A percentile compares a stretch with the other conserved stretches of the same genome.
Evolutionary conservation across 306 rosid genomes (phyloP).

Genomic region (Trifolium dubium): DNA sequence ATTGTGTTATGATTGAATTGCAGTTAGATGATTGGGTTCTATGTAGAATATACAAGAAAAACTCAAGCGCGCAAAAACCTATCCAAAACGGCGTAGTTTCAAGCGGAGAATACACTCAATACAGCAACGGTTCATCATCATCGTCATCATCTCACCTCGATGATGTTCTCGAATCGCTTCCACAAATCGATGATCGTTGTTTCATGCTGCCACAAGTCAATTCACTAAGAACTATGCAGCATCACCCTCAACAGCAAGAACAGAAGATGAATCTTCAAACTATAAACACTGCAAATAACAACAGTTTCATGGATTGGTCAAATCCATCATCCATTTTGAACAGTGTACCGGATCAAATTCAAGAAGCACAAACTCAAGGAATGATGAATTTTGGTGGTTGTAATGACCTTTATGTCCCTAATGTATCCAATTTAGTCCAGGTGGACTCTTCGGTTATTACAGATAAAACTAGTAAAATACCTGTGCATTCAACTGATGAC

Average conservation of each 20-base stretch:
- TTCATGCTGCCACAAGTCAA: slow-evolving; percentile 65
- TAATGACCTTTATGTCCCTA: slow-evolving; percentile 61
- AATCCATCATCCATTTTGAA: slow-evolving; percentile 55
- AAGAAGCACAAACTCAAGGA: slow-evolving; percentile 45
- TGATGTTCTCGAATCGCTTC: slow-evolving; percentile 76
- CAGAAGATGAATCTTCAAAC: slow-evolving; percentile 53
- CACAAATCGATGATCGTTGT: slow-evolving; percentile 60
- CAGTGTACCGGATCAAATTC: slow-evolving; percentile 50
- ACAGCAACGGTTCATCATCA: slow-evolving; percentile 66
- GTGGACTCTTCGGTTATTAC: neutral
- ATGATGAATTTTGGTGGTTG: slow-evolving; percentile 33
- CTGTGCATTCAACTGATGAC: slow-evolving; percentile 47
- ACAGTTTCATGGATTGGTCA: slow-evolving; percentile 67
- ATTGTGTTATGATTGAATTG: neutral
- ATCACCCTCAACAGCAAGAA: slow-evolving; percentile 14
- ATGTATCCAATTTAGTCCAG: neutral
- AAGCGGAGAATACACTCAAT: slow-evolving; percentile 58
- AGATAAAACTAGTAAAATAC: neutral
- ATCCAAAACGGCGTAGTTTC: slow-evolving; percentile 44
- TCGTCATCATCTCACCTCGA: slow-evolving; percentile 75
- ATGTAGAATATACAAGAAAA: slow-evolving; percentile 90
- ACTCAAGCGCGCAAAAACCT: slow-evolving; percentile 52
- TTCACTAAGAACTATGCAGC: slow-evolving; percentile 52
- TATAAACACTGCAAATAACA: slow-evolving; percentile 32
- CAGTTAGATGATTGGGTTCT: slow-evolving; percentile 96